A percentile compares a stretch with the other conserved stretches of the same genome.
Evolutionary conservation across 2,329 filamentous ascomycete species (phyloP).

Genomic region (Aschersonia sp.): DNA sequence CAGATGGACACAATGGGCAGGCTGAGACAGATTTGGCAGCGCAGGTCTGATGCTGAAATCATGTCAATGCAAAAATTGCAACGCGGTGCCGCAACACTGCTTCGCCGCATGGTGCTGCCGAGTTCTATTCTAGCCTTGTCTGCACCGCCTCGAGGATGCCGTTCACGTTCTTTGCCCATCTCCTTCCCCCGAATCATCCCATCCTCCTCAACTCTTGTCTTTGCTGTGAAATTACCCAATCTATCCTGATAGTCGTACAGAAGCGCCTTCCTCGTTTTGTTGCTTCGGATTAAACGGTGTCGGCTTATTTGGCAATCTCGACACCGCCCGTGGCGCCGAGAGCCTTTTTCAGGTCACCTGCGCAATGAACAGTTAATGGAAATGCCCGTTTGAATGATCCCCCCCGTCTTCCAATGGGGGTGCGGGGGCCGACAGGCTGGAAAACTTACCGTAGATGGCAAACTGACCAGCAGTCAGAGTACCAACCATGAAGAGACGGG

Average conservation of each 20-base stretch:
- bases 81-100: neutral
- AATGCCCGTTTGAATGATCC: no score
- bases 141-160: neutral
- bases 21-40: neutral
- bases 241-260: neutral
- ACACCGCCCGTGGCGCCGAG: conserved; percentile 20
- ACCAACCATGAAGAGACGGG: conserved; percentile 50
- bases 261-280: neutral
- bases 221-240: neutral
- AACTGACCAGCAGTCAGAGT: conserved; percentile 70
- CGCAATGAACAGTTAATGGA: neutral
- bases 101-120: neutral
- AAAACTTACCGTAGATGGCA: conserved; percentile 55
- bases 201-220: neutral
- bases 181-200: neutral
- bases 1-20: no score
- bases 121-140: neutral
- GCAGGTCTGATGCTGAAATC: neutral
- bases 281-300: neutral
- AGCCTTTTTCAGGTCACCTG: conserved; percentile 48
- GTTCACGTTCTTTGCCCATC: neutral
- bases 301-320: conserved; percentile 12
- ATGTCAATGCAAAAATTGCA: neutral
- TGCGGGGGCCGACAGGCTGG: neutral
- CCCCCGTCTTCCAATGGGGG: no score